Percentiles rank a stretch among this genome's conserved stretches.
phyloP scores from a whole-genome alignment of 2,329 filamentous ascomycete species.

The Capronia americana region DNA sequence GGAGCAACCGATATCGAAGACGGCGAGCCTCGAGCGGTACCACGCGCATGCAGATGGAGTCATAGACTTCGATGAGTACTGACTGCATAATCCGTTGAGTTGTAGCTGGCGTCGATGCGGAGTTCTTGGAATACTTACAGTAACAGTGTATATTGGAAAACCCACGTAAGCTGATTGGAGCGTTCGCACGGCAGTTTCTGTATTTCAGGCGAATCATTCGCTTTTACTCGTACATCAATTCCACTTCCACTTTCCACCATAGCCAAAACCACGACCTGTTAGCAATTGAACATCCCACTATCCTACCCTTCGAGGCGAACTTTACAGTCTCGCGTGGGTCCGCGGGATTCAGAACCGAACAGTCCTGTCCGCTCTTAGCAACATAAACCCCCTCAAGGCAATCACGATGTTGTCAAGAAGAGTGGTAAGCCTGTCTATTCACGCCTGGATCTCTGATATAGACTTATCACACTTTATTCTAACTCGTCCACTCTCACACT shows the following conservation, averaged over 20 bases:
- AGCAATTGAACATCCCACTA: neutral
- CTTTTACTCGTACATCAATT: neutral
- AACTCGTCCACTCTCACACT: conserved; percentile 3
- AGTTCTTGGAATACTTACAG: neutral
- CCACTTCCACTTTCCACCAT: neutral
- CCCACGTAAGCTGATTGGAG: neutral
- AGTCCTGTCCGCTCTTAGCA: neutral
- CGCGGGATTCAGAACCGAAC: neutral
- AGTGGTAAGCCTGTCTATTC: conserved; percentile 22
- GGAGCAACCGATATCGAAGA: neutral
- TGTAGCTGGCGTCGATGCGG: neutral
- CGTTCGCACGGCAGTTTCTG: neutral
- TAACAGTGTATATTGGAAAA: neutral
- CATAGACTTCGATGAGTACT: neutral
- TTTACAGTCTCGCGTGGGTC: neutral
- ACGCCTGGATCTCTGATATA: neutral
- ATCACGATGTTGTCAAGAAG: conserved; percentile 22
- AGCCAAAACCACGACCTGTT: neutral
- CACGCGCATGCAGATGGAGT: neutral
- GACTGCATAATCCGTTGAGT: neutral
- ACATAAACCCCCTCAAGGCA: neutral
- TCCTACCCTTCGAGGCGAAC: no score
- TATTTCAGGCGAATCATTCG: neutral
- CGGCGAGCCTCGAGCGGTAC: neutral
- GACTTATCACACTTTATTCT: neutral